Evolutionary conservation across 805 yeast genomes (phyloP).

Genomic region (Priceomyces medius): DNA sequence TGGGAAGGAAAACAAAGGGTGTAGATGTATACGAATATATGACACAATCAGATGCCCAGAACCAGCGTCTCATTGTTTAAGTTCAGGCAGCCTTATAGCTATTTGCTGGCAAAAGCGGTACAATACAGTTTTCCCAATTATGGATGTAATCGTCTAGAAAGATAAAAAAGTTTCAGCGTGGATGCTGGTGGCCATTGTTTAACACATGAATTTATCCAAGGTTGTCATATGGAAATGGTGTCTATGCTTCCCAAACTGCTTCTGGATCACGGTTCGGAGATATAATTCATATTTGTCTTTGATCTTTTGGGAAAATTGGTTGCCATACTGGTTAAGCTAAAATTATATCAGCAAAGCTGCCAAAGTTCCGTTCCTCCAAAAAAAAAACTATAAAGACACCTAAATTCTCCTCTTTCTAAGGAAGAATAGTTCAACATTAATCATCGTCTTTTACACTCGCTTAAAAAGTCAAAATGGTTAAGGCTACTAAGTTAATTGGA

Average conservation of each 20-base stretch:
- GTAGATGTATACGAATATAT: too few species aligned
- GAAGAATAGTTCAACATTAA: not conserved
- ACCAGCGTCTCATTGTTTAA: too few species aligned
- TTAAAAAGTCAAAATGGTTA: conserved; percentile 3
- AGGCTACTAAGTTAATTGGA: conserved; percentile 1
- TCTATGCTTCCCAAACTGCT: not conserved
- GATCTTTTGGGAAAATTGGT: not conserved
- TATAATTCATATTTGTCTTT: too few species aligned
- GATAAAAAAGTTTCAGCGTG: too few species aligned
- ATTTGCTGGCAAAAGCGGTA: too few species aligned
- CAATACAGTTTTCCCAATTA: too few species aligned
- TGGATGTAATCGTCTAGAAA: too few species aligned
- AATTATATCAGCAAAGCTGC: not conserved
- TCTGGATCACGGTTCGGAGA: not conserved
- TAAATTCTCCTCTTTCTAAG: not conserved
- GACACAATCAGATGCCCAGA: too few species aligned
- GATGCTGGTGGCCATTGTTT: not conserved
- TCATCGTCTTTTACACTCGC: not conserved
- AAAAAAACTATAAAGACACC: not conserved
- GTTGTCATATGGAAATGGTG: conserved; percentile 4
- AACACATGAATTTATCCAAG: not conserved
- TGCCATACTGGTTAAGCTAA: not conserved
- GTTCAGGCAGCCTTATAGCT: too few species aligned
- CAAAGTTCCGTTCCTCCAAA: not conserved
- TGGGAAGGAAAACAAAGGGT: too few species aligned